phyloP scores from a whole-genome alignment of 768 basidiomycete species.

The Calocybe indica region DNA sequence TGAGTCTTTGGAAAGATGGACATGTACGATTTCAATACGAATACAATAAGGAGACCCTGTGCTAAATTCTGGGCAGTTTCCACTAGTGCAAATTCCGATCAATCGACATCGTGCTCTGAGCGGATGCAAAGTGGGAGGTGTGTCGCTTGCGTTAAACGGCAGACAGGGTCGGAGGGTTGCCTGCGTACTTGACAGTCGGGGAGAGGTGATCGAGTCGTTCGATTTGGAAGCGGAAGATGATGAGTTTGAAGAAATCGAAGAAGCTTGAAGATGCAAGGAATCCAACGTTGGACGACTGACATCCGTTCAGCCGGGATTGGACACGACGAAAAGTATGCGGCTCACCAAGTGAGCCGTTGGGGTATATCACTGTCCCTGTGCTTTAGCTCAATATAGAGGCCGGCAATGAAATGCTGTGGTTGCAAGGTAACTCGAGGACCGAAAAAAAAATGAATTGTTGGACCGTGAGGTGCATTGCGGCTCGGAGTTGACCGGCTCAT shows the following conservation, averaged over 20 bases:
- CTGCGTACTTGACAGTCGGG: constrained; percentile 63
- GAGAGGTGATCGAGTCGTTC: constrained; percentile 61
- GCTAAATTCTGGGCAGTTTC: constrained; percentile 38
- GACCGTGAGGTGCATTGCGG: constrained; percentile 10
- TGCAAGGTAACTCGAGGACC: constrained; percentile 21
- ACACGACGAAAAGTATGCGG: constrained; percentile 17
- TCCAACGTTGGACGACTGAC: too few relatives aligned
- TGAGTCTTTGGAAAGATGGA: constrained; percentile 53
- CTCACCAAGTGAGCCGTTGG: constrained; percentile 23
- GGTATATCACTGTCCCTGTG: constrained; percentile 23
- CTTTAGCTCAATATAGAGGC: constrained; percentile 33
- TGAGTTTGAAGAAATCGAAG: constrained; percentile 19
- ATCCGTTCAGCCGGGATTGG: too few relatives aligned
- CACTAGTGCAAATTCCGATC: constrained; percentile 43
- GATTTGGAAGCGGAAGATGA: constrained; percentile 61
- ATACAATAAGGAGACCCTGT: constrained; percentile 22
- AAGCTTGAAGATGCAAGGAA: constrained; percentile 2
- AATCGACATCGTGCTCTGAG: constrained; percentile 50
- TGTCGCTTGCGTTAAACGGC: constrained; percentile 70
- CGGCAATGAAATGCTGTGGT: constrained; percentile 29
- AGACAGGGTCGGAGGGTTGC: constrained; percentile 67
- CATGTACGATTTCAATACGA: constrained; percentile 44
- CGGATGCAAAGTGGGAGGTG: constrained; percentile 44
- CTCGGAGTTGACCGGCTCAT: constrained; percentile 17
- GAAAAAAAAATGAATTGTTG: constrained; percentile 14